Evolutionary conservation across 345 rosid species (phyloP).

Genomic region (Triadica sebifera): DNA sequence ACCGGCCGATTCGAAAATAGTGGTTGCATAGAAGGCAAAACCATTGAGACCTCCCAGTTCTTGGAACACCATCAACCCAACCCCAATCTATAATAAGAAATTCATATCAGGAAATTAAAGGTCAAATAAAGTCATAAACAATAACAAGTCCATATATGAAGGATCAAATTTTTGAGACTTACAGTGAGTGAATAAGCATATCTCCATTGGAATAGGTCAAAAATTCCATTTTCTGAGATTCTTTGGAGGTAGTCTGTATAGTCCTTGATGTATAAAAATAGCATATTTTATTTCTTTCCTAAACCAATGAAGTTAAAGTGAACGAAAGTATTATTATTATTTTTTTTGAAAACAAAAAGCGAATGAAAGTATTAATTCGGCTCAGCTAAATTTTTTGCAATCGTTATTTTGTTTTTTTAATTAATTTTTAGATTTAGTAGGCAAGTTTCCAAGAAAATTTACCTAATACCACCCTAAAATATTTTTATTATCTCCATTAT

Average conservation of each 20-base stretch:
- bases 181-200: conserved; percentile 18
- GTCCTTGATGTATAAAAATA: conserved; percentile 19
- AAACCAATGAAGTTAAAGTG: neutral
- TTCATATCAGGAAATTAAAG: neutral
- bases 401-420: too few relatives aligned
- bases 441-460: too few relatives aligned
- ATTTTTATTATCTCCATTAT: too few relatives aligned
- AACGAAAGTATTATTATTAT: too few relatives aligned
- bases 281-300: neutral
- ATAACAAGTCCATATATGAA: too few relatives aligned
- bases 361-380: too few relatives aligned
- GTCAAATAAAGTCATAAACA: neutral
- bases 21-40: conserved; percentile 36
- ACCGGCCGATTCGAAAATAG: conserved; percentile 39
- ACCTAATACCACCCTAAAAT: too few relatives aligned
- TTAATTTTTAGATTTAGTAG: too few relatives aligned
- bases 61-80: conserved; percentile 43
- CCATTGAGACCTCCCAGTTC: conserved; percentile 45
- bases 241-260: conserved; percentile 20
- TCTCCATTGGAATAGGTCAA: conserved; percentile 21
- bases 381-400: too few relatives aligned
- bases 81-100: conserved; percentile 34
- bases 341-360: too few relatives aligned
- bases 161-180: neutral
- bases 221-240: conserved; percentile 19